phyloP scores from a whole-genome alignment of 805 yeast genomes.

The Candida coleopterorum region DNA sequence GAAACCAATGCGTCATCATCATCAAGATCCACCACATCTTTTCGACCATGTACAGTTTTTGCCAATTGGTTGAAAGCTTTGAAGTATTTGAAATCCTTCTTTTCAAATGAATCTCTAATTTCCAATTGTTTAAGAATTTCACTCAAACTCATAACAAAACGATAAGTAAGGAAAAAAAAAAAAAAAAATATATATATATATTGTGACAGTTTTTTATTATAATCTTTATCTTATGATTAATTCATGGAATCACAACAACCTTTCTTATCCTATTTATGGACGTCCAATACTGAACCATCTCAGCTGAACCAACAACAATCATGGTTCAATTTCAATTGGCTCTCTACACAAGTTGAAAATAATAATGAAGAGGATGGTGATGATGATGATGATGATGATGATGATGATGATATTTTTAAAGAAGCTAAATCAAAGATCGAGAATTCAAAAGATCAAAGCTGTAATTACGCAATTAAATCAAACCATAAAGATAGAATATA shows the following conservation, averaged over 20 bases:
- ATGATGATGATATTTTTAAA: conserved; percentile 22
- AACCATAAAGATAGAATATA: conserved; percentile 13
- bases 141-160: conserved; percentile 4
- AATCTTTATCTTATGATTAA: background rate
- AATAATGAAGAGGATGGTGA: conserved; percentile 9
- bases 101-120: conserved; percentile 29
- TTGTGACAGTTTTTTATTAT: background rate
- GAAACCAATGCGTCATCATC: conserved; percentile 20
- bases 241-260: conserved; percentile 1
- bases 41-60: conserved; percentile 8
- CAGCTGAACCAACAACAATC: no score
- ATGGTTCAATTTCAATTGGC: conserved; percentile 27
- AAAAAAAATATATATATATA: background rate
- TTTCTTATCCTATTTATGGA: background rate
- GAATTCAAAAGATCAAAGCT: conserved; percentile 24
- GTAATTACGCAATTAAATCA: conserved; percentile 30
- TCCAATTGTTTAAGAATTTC: conserved; percentile 21
- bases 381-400: conserved; percentile 14
- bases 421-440: conserved; percentile 32
- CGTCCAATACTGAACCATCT: conserved; percentile 1
- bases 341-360: background rate
- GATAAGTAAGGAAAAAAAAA: background rate
- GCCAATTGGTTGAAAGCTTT: conserved; percentile 30
- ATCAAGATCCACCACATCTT: conserved; percentile 6
- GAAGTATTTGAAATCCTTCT: conserved; percentile 26